phyloP scores from a whole-genome alignment of 2,329 filamentous ascomycete species.

The Penicillium crustosum region DNA sequence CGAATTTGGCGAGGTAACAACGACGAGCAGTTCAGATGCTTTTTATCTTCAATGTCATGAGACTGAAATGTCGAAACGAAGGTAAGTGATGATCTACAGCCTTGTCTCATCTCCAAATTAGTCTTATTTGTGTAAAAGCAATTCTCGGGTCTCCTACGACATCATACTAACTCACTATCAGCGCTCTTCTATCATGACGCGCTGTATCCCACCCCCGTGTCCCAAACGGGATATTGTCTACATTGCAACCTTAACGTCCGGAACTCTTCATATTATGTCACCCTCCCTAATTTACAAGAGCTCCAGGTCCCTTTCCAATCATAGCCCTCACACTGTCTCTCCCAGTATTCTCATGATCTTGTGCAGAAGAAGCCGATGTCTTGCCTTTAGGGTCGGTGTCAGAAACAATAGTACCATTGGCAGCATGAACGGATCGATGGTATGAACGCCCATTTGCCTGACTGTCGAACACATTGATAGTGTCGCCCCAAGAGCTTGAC shows the following conservation, averaged over 20 bases:
- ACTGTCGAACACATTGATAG: conserved; percentile 29
- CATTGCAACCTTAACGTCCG: not conserved
- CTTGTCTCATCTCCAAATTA: not conserved
- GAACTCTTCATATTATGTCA: not conserved
- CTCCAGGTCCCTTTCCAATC: not conserved
- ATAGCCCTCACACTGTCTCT: not conserved
- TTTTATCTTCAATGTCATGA: not conserved
- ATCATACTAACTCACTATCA: too few relatives aligned
- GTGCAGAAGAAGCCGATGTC: not conserved
- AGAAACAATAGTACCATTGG: conserved; percentile 29
- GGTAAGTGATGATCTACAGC: not conserved
- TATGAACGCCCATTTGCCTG: conserved; percentile 23
- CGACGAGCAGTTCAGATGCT: not conserved
- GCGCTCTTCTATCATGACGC: not conserved
- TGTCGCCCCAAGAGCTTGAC: conserved; percentile 33
- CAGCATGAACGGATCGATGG: conserved; percentile 24
- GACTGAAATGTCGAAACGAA: not conserved
- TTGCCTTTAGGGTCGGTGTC: conserved; percentile 12
- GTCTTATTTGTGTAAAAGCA: too few relatives aligned
- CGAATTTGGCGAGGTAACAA: not conserved
- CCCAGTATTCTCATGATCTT: not conserved
- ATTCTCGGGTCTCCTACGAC: not conserved
- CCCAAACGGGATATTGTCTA: not conserved
- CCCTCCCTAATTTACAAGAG: not conserved
- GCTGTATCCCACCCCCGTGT: not conserved